Evolutionary conservation across 2,329 filamentous ascomycete species (phyloP), one percentile per base, ranked within the genome.

Genomic region (Teratosphaeria pseudoeucalypti): DNA sequence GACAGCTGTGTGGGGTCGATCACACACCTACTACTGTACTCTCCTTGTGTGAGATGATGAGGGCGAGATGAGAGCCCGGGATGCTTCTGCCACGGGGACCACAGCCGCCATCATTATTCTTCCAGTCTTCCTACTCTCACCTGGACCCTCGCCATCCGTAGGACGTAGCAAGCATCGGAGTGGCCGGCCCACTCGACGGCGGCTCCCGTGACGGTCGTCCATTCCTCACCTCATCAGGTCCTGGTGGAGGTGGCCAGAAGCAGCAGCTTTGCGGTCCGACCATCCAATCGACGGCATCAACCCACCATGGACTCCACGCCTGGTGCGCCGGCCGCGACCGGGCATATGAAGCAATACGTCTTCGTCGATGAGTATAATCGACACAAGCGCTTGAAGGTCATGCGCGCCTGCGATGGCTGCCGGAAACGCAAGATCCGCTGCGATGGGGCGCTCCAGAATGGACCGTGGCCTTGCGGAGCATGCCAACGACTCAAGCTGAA

Each of bases 361-460:
- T 97, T 97, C 72, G 94, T 97, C 60, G 92, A 97, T 75, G 92
- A 97, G 75, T 94, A 97, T 76, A 97, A 97, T 78, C 88, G 94
- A 64, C 94, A 97, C 76, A 97, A 97, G 77, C 85, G 92, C 68
- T 79, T 97, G 64, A 97, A 97, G 82, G 92, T 96, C 57, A 96
- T 96, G 91, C 87, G 94, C 79, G 94, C 92, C 59, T 97, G 92
- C 74, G 92, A 96, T 77, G 92, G 92, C 62, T 97, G 92, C 72
- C 84, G 92, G 63, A 87, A 91, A 75, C 85, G 92, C 70, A 99
- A 99, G 76, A 99, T 99, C 73, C 96, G 96, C 75, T 99, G 92
- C 77, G 94, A 97, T 77, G 91, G 92, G 57, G 92, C 92, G 23
- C 96, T 92, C 14, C 96, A 92, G 49, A 96, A 97, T 74, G 91